phyloP scores from a whole-genome alignment of 352 stramenopile species.

The Phytophthora litchii region DNA sequence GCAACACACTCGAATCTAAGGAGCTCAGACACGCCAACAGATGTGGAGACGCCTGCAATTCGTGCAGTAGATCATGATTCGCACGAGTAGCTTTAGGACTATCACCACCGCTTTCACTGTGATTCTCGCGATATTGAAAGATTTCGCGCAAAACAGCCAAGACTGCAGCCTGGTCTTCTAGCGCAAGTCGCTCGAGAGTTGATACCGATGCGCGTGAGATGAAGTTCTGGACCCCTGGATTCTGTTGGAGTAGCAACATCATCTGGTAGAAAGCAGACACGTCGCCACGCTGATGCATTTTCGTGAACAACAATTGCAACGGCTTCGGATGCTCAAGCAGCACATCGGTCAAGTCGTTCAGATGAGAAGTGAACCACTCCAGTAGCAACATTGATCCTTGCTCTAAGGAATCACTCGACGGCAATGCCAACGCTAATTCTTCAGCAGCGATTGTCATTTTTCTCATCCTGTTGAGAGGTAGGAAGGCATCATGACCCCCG shows the following conservation, averaged over 20 bases:
- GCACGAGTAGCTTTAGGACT: neutral
- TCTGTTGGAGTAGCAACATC: constrained; percentile 67
- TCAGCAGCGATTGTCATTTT: constrained; percentile 23
- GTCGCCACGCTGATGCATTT: constrained; percentile 62
- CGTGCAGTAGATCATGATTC: constrained; percentile 59
- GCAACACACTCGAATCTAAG: constrained; percentile 61
- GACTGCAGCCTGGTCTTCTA: constrained; percentile 66
- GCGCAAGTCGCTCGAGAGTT: constrained; percentile 58
- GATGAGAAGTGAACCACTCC: constrained; percentile 71
- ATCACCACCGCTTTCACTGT: constrained; percentile 13
- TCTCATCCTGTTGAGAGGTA: constrained; percentile 9
- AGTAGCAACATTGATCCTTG: constrained; percentile 36
- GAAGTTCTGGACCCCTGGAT: constrained; percentile 65
- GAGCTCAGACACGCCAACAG: constrained; percentile 65
- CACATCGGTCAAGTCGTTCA: constrained; percentile 51
- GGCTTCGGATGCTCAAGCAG: constrained; percentile 61
- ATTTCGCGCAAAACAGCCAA: constrained; percentile 56
- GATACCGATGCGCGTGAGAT: constrained; percentile 54
- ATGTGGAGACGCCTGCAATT: constrained; percentile 58
- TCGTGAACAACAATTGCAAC: constrained; percentile 64
- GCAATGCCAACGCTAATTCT: constrained; percentile 19
- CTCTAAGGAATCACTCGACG: constrained; percentile 19
- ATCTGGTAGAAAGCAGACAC: constrained; percentile 61
- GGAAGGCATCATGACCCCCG: constrained; percentile 11
- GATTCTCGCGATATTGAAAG: constrained; percentile 37